phyloP scores from a whole-genome alignment of 768 basidiomycete genomes.

The Collybiopsis confluens region DNA sequence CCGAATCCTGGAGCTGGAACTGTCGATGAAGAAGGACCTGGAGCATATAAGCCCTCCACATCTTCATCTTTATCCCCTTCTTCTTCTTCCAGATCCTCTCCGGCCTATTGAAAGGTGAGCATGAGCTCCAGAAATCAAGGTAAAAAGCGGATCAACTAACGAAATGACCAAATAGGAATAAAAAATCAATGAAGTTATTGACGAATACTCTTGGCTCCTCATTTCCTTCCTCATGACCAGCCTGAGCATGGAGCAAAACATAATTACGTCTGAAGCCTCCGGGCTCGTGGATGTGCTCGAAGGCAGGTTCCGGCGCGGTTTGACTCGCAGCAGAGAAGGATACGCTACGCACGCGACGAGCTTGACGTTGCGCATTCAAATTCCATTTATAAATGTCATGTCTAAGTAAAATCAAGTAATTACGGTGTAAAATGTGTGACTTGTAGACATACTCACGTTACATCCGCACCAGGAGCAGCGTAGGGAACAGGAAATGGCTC shows the following conservation, averaged over 20 bases:
- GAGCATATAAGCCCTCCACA: slow-evolving; percentile 10
- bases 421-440: slow-evolving; percentile 4
- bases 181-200: slow-evolving; percentile 91
- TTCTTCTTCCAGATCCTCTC: slow-evolving; percentile 88
- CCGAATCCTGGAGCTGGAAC: slow-evolving; percentile 18
- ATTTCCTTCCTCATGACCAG: slow-evolving; percentile 54
- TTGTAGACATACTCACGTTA: slow-evolving; percentile 64
- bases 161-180: slow-evolving; percentile 94
- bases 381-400: slow-evolving; percentile 98
- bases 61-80: slow-evolving; percentile 46
- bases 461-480: slow-evolving; percentile 82
- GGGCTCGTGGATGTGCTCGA: slow-evolving; percentile 92
- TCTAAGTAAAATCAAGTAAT: slow-evolving; percentile 27
- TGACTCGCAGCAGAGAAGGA: slow-evolving; percentile 61
- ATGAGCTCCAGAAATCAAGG: too few relatives aligned
- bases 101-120: slow-evolving; percentile 60
- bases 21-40: neutral
- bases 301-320: slow-evolving; percentile 60
- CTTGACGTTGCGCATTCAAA: slow-evolving; percentile 60
- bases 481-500: slow-evolving; percentile 88
- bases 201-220: slow-evolving; percentile 56
- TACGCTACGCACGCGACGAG: slow-evolving; percentile 58
- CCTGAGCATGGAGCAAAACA: slow-evolving; percentile 64
- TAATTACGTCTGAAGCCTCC: slow-evolving; percentile 94
- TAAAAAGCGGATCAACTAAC: slow-evolving; percentile 45